phyloP scores from a whole-genome alignment of 768 basidiomycete genomes.

The Xerocomellus chrysenteron region DNA sequence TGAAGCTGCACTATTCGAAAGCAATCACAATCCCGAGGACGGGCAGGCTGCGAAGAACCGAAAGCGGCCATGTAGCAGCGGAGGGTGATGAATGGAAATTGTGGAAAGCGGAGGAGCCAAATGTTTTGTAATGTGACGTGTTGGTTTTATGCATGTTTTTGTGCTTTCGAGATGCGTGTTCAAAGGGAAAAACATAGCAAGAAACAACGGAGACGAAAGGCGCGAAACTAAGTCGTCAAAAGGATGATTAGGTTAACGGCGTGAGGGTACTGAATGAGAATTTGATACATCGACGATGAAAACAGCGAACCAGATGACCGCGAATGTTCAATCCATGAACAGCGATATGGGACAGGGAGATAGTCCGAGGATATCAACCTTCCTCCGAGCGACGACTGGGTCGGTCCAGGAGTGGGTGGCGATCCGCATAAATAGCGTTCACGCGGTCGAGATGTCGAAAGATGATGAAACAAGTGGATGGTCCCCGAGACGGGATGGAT shows the following conservation, averaged over 20 bases:
- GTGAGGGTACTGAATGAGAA: constrained; percentile 32
- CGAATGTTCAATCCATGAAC: constrained; percentile 40
- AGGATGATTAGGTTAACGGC: constrained; percentile 35
- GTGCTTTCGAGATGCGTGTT: constrained; percentile 33
- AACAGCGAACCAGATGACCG: constrained; percentile 27
- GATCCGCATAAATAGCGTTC: constrained; percentile 32
- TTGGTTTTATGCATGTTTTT: constrained; percentile 38
- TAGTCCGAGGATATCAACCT: constrained; percentile 34
- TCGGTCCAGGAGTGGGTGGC: constrained; percentile 15
- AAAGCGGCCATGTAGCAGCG: constrained; percentile 15
- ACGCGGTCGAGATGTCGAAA: constrained; percentile 31
- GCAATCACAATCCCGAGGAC: constrained; percentile 21
- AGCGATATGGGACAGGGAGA: constrained; percentile 27
- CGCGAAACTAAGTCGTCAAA: constrained; percentile 38
- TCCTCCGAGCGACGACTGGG: constrained; percentile 27
- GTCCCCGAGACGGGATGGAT: constrained; percentile 63
- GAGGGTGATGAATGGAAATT: constrained; percentile 27
- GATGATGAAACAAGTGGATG: constrained; percentile 31
- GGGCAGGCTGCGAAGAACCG: constrained; percentile 6
- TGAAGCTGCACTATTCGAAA: constrained; percentile 20
- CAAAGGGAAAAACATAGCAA: constrained; percentile 37
- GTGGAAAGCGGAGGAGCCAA: constrained; percentile 35
- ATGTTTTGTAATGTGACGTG: constrained; percentile 49
- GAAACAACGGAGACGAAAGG: constrained; percentile 36
- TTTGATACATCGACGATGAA: constrained; percentile 32